phyloP scores from a whole-genome alignment of 2,329 filamentous ascomycete species.

The Fusarium brachygibbosum region DNA sequence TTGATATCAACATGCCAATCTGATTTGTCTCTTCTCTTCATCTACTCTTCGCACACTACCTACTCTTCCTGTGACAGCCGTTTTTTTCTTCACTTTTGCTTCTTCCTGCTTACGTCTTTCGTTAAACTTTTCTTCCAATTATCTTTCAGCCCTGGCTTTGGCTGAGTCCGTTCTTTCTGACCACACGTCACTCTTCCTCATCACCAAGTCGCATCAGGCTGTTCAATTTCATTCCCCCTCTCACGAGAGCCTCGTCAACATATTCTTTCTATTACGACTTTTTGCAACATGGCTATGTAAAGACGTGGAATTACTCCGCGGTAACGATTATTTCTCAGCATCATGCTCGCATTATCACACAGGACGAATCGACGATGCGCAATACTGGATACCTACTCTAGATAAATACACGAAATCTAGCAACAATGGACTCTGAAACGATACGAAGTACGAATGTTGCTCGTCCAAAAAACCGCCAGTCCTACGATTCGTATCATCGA shows the following conservation, averaged over 20 bases:
- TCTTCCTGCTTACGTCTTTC: constrained; percentile 35
- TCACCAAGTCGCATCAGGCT: constrained; percentile 19
- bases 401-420: constrained; percentile 21
- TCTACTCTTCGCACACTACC: neutral
- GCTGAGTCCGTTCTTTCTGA: constrained; percentile 42
- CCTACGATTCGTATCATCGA: constrained; percentile 48
- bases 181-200: constrained; percentile 11
- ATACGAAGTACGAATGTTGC: constrained; percentile 35
- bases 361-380: constrained; percentile 29
- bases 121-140: constrained; percentile 22
- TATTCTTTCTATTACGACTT: constrained; percentile 6
- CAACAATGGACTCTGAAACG: constrained; percentile 43
- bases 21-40: constrained; percentile 29
- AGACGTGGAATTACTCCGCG: constrained; percentile 14
- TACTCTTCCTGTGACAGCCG: constrained; percentile 8
- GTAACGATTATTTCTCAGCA: constrained; percentile 23
- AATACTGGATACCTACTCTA: constrained; percentile 22
- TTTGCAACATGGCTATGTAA: constrained; percentile 31
- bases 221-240: constrained; percentile 1
- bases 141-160: constrained; percentile 39
- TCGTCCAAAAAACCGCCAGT: constrained; percentile 40
- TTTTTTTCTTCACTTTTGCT: constrained; percentile 26
- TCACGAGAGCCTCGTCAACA: constrained; percentile 5
- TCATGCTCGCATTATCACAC: constrained; percentile 31
- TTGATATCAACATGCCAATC: constrained; percentile 32